Conservation (phyloP, 140 eudicot species). For the Oenanthe javanica region DNA sequence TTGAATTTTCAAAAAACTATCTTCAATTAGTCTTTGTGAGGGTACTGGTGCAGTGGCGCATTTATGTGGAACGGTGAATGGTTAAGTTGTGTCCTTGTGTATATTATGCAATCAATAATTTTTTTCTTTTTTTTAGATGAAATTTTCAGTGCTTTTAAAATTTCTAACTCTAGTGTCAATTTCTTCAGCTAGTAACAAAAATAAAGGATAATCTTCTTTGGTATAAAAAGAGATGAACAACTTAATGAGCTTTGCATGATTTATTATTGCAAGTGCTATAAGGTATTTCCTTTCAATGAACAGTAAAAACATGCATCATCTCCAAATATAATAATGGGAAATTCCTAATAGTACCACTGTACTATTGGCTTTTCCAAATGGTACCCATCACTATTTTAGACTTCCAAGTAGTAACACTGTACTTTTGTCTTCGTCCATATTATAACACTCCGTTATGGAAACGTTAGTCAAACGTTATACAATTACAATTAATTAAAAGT, state of each 20-base stretch:
- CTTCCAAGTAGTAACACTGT: too few relatives aligned
- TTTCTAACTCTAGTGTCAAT: not conserved
- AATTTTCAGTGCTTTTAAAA: not conserved
- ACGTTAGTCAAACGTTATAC: too few relatives aligned
- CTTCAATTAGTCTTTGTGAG: too few relatives aligned
- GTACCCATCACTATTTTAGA: too few relatives aligned
- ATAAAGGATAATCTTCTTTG: not conserved
- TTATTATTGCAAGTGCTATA: not conserved
- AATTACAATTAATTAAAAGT: too few relatives aligned
- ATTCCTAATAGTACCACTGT: not conserved
- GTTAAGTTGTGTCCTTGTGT: not conserved
- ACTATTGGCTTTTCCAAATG: not conserved
- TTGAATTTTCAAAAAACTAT: too few relatives aligned
- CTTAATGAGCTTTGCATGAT: not conserved
- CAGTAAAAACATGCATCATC: not conserved
- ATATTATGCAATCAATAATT: not conserved
- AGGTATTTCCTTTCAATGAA: not conserved
- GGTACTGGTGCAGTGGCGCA: too few relatives aligned
- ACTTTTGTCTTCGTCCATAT: too few relatives aligned
- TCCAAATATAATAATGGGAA: not conserved
- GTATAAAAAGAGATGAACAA: not conserved
- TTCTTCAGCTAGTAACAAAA: not conserved
- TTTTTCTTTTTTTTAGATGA: not conserved
- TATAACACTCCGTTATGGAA: too few relatives aligned
- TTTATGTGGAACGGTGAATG: too few relatives aligned